Base-by-base conservation (phyloP, 2,329 filamentous ascomycete genomes). In the Claviceps pazoutovae region DNA sequence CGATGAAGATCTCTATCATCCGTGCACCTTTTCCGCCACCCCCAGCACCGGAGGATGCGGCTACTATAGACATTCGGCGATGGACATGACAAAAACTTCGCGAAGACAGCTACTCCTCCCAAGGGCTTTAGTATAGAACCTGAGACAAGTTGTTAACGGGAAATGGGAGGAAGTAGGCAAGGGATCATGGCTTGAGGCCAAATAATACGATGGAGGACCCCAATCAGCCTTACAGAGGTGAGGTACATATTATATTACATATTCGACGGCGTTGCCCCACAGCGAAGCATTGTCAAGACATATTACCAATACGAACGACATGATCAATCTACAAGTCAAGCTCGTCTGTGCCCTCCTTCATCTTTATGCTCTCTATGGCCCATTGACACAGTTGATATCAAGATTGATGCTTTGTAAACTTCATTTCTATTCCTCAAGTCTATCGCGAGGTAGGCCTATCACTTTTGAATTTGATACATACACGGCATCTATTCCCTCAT, bases 351-450 rank as follows among this genome's bases (percentile, higher is more conserved):
- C 14, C 6, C 13, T 23, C 1, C 4, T 38, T 46, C 21, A 16
- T 8, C 5, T 38, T 38, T 16, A n/a, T 5, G 14, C 5, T 23
- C 17, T 6, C n/a, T 11, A 2, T 38, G 2, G 8, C 46, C 34
- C 34, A 5, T 13, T 38, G 1, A 38, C 21, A 46, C 14, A 46
- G 30, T 26, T 23, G 8, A 14, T 44, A 44, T 44, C 42, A 7
- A 44, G 4, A 23, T 26, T n/a, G 36, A 43, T 21, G 23, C 14
- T n/a, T 19, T 19, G 7, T 19, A 11, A 43, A 9, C 19, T 43
- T 21, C 9, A 26, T 4, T 17, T 36, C 4, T 14, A 44, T 34
- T 43, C 23, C 14, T 36, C 54, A 61, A 56, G 53, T 64, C 58
- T 60, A 26, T 50, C 30, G 56, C 5, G 9, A 0, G 11, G 9